phyloP scores from a whole-genome alignment of 2,329 filamentous ascomycete species.

The Trematosphaeria pertusa region DNA sequence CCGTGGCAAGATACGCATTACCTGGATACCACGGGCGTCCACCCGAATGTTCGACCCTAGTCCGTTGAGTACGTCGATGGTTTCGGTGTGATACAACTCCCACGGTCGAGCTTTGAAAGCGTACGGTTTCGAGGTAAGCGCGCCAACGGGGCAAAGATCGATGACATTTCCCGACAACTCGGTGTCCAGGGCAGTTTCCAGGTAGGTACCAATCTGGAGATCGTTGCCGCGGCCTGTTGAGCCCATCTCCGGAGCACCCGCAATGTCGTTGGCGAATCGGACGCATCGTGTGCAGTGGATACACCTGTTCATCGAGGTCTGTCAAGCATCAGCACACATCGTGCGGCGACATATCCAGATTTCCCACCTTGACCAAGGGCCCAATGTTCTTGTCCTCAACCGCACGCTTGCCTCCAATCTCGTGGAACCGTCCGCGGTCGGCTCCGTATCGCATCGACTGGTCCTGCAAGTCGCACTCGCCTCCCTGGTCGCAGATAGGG shows the following conservation, averaged over 20 bases:
- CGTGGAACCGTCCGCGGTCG: slow-evolving; percentile 96
- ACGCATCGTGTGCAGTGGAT: slow-evolving; percentile 99
- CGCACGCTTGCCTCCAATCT: slow-evolving; percentile 92
- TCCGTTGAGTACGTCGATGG: slow-evolving; percentile 91
- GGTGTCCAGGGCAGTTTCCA: slow-evolving; percentile 91
- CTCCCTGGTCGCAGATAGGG: slow-evolving; percentile 97
- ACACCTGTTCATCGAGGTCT: slow-evolving; percentile 99
- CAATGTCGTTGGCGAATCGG: slow-evolving; percentile 96
- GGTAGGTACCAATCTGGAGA: slow-evolving; percentile 96
- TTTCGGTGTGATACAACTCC: slow-evolving; percentile 96
- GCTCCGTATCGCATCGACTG: slow-evolving; percentile 99
- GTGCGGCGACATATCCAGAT: neutral
- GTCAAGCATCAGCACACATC: slow-evolving; percentile 32
- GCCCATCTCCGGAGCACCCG: slow-evolving; percentile 92
- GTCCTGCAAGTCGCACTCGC: slow-evolving; percentile 98
- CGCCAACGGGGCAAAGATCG: slow-evolving; percentile 96
- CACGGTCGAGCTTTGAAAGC: slow-evolving; percentile 96
- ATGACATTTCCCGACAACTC: slow-evolving; percentile 98
- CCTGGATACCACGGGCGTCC: slow-evolving; percentile 90
- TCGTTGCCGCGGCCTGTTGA: slow-evolving; percentile 95
- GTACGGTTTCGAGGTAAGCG: slow-evolving; percentile 95
- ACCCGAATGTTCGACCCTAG: slow-evolving; percentile 94
- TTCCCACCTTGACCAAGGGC: slow-evolving; percentile 79
- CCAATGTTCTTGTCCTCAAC: slow-evolving; percentile 99
- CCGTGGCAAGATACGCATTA: slow-evolving; percentile 91